Evolutionary conservation across 2,329 filamentous ascomycete species (phyloP), one percentile per base, ranked within the genome.

Genomic region (Eurotiales sp.): DNA sequence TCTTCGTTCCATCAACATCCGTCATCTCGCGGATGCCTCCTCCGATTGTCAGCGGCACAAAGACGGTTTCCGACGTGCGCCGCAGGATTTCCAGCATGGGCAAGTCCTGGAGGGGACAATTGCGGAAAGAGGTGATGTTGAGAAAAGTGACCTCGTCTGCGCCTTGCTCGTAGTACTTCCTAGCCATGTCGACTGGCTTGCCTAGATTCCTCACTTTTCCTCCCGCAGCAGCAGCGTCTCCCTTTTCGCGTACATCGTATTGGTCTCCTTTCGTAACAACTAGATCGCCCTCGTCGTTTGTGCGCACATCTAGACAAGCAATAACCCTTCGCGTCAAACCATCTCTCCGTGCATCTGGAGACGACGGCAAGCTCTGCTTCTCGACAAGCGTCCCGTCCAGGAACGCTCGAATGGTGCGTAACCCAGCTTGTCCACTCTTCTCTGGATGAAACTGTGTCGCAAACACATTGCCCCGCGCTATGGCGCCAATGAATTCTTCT

Each of bases 191-290:
- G 44, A 99, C 91, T 1, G 93, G 93, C 72, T 99, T 99, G 58
- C 93, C 93, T 3, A 99, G 79, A 70, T 99, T 99, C 57, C 93
- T 85, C 30, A 99, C 91, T 59, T 81, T 69, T 17, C 80, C 76
- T 44, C 74, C n/a, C n/a, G n/a, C 73, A 22, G 62, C 75, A 50
- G 81, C 77, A 52, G 77, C 76, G 12, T 74, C 77, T 19, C 77
- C 76, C 72, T 96, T 96, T 64, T 97, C 93, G 27, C 93, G 88
- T 6, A 99, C 93, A 64, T 99, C 93, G 74, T 99, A 99, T 70
- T 97, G 92, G 72, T 99, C 93, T 52, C 93, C 93, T 72, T 99
- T 99, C 12, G 93, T 99, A 32, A 99, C 93, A 0, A 99, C 93
- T 8, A 99, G 78, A 70, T 99, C 93, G 29, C 93, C 93, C 55